Evolutionary conservation across 2,329 filamentous ascomycete species (phyloP).

Genomic region (Paracoccidioides brasiliensis): DNA sequence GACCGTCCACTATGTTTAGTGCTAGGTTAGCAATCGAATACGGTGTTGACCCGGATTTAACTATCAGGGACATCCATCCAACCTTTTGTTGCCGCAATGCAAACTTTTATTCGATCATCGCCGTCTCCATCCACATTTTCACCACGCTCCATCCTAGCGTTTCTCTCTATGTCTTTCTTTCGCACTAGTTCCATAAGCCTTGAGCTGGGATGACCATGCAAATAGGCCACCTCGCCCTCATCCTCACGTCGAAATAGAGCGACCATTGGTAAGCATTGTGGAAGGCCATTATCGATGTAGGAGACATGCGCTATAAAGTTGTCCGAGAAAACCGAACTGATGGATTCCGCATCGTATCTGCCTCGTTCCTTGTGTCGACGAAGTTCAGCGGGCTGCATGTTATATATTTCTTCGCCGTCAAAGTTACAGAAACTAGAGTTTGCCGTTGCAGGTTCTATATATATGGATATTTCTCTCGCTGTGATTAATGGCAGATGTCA

Average conservation of each 20-base stretch:
- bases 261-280: neutral
- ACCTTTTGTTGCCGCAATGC: slow-evolving; percentile 56
- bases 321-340: neutral
- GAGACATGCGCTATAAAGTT: neutral
- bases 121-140: neutral
- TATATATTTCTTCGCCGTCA: neutral
- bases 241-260: neutral
- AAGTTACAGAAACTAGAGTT: too few relatives aligned
- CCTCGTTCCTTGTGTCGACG: neutral
- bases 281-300: neutral
- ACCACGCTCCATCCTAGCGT: slow-evolving; percentile 36
- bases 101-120: slow-evolving; percentile 29
- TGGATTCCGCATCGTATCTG: neutral
- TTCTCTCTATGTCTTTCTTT: slow-evolving; percentile 33
- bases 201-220: slow-evolving; percentile 70
- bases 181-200: slow-evolving; percentile 57
- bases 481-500: too few relatives aligned
- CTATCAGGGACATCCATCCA: neutral
- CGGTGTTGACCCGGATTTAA: neutral
- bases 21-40: neutral
- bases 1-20: slow-evolving; percentile 42
- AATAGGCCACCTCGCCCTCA: slow-evolving; percentile 35
- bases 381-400: neutral
- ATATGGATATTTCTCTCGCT: too few relatives aligned
- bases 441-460: too few relatives aligned